Base-by-base conservation (phyloP, 495 filamentous ascomycete species). In the Penicillium taxi region DNA sequence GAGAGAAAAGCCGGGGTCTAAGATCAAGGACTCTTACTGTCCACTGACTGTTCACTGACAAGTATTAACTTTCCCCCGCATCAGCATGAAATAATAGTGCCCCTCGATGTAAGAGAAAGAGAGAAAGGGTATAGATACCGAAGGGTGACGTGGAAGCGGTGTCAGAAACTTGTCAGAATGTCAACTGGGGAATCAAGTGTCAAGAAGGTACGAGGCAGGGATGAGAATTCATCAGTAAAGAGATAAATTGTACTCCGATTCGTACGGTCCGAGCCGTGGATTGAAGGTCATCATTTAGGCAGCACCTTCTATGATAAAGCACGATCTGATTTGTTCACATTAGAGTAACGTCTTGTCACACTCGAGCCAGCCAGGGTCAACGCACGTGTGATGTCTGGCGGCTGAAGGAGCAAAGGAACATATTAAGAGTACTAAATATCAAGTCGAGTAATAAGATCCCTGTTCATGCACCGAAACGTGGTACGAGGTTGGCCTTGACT, bases 401-500 rank as follows among this genome's bases (percentile, higher is more conserved):
- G 26, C 26, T 28, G 5, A 25, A 25, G 11, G 23, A 11, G 23
- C 23, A 6, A 6, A 25, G 11, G 6, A 6, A 25, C 23, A 25
- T 25, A 11, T 25, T 25, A 6, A 6, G 6, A 25, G 23, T 11
- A 11, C 6, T 25, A 11, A 15, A 41, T 36, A 50, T 46, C 47
- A 46, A 39, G 38, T 50, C n/a, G n/a, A n/a, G n/a, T n/a, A n/a
- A n/a, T n/a, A 39, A 46, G 26, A 55, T 48, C 48, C 52, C 44
- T 35, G 37, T 27, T 28, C 39, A 40, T 49, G 52, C 48, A 55
- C 41, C 39, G 51, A 55, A 53, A 55, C 52, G 52, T 55, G 52
- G 45, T 49, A 55, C 52, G 49, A 37, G 35, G 35, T 55, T 51
- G 48, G 33, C 24, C 42, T 39, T 28, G 38, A 19, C 33, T 21